phyloP scores from a whole-genome alignment of 441 rosid genomes.

The Croton laevigatus region DNA sequence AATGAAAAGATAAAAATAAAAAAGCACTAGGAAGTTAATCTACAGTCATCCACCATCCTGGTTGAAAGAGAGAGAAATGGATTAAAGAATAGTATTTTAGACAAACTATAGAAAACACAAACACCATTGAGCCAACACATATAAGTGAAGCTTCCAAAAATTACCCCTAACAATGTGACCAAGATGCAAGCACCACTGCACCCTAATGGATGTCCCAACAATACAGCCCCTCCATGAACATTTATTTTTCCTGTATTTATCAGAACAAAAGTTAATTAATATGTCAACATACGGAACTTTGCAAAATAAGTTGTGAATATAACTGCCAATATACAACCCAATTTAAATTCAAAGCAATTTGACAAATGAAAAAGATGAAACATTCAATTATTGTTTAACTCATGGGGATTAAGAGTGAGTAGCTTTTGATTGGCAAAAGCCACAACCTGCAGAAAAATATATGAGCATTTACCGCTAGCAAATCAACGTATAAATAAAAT shows the following conservation, averaged over 20 bases:
- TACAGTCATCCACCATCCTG: not conserved
- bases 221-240: slow-evolving; percentile 93
- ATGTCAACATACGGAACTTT: not conserved
- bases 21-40: not conserved
- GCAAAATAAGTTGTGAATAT: slow-evolving; percentile 5
- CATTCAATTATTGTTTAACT: slow-evolving; percentile 24
- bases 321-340: slow-evolving; percentile 1
- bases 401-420: slow-evolving; percentile 72
- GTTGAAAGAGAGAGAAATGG: not conserved
- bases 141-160: slow-evolving; percentile 14
- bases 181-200: slow-evolving; percentile 98
- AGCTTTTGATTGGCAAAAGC: slow-evolving; percentile 89
- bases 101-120: not conserved
- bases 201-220: slow-evolving; percentile 96
- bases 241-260: slow-evolving; percentile 64
- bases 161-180: slow-evolving; percentile 90
- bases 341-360: not conserved
- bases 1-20: not conserved
- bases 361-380: not conserved
- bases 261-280: slow-evolving; percentile 16
- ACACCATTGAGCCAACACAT: not conserved
- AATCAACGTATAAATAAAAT: slow-evolving; percentile 9
- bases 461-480: slow-evolving; percentile 10
- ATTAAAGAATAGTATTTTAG: not conserved
- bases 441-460: slow-evolving; percentile 65